Evolutionary conservation across 2,329 filamentous ascomycete genomes (phyloP).

Genomic region (Tolypocladium endophyticum): DNA sequence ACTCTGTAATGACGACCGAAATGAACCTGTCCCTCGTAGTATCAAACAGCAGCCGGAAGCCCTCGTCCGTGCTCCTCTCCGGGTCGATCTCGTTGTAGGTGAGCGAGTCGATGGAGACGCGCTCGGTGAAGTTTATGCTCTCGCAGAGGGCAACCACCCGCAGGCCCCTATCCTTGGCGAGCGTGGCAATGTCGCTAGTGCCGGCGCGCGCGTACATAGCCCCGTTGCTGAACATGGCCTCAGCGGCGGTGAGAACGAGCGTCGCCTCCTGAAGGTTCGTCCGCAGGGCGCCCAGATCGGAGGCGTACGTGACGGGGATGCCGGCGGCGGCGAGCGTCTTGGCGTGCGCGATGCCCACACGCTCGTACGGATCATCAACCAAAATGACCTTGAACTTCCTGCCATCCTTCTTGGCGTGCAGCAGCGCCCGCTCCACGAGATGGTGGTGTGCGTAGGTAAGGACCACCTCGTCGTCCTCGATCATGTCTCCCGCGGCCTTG

Average conservation of each 20-base stretch:
- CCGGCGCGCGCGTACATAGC: slow-evolving; percentile 80
- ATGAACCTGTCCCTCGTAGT: slow-evolving; percentile 82
- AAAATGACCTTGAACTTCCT: slow-evolving; percentile 76
- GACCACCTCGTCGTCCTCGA: slow-evolving; percentile 69
- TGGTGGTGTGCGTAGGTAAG: slow-evolving; percentile 80
- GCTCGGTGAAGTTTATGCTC: slow-evolving; percentile 82
- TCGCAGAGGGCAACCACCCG: slow-evolving; percentile 87
- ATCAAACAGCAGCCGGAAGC: slow-evolving; percentile 71
- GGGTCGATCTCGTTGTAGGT: slow-evolving; percentile 87
- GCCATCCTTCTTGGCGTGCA: slow-evolving; percentile 59
- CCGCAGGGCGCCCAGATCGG: slow-evolving; percentile 64
- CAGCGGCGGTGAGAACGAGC: slow-evolving; percentile 78
- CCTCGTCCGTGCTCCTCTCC: slow-evolving; percentile 49
- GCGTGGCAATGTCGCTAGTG: slow-evolving; percentile 77
- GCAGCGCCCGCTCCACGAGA: slow-evolving; percentile 73
- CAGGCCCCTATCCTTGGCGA: slow-evolving; percentile 63
- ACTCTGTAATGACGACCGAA: slow-evolving; percentile 82
- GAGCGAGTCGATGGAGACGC: slow-evolving; percentile 83
- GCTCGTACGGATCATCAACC: slow-evolving; percentile 58
- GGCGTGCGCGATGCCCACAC: slow-evolving; percentile 49
- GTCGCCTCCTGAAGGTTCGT: slow-evolving; percentile 58
- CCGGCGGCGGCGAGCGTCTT: slow-evolving; percentile 57
- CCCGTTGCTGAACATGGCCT: slow-evolving; percentile 93
- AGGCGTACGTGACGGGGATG: slow-evolving; percentile 69
- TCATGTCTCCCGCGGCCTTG: slow-evolving; percentile 61